A percentile compares a stretch with the other conserved stretches of the same genome.
Evolutionary conservation across 192 early-diverging fungal species (phyloP).

Genomic region (Chytriomyces confervae): DNA sequence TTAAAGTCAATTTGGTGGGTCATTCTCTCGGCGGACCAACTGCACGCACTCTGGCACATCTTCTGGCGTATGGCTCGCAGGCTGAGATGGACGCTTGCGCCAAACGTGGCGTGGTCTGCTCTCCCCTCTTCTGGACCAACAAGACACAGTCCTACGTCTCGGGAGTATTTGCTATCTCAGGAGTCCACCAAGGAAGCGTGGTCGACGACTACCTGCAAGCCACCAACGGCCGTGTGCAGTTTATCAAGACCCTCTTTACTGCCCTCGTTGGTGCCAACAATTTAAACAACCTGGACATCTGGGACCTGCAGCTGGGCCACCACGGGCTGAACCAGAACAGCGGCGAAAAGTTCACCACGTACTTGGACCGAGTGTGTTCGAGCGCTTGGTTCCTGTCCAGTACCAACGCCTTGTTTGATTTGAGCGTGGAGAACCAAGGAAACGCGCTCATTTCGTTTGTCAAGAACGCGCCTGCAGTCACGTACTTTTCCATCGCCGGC

Average conservation of each 20-base stretch:
- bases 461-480: constrained; percentile 23
- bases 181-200: constrained; percentile 28
- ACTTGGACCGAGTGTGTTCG: constrained; percentile 18
- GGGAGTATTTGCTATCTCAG: constrained; percentile 14
- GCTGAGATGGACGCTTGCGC: constrained; percentile 30
- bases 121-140: constrained; percentile 37
- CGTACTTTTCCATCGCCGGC: constrained; percentile 35
- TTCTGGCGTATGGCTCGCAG: constrained; percentile 19
- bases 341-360: constrained; percentile 14
- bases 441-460: constrained; percentile 28
- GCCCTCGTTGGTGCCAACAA: constrained; percentile 32
- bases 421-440: background rate
- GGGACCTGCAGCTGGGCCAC: constrained; percentile 36
- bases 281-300: constrained; percentile 4
- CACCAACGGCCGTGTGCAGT: constrained; percentile 4
- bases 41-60: constrained; percentile 13
- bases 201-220: constrained; percentile 15
- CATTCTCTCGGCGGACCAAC: constrained; percentile 37
- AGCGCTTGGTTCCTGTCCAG: constrained; percentile 23
- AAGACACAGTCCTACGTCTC: constrained; percentile 24
- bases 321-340: constrained; percentile 34
- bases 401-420: constrained; percentile 37
- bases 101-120: constrained; percentile 3
- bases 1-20: constrained; percentile 35
- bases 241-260: constrained; percentile 7